phyloP scores from a whole-genome alignment of 352 stramenopile genomes.

The Globisporangium solare region DNA sequence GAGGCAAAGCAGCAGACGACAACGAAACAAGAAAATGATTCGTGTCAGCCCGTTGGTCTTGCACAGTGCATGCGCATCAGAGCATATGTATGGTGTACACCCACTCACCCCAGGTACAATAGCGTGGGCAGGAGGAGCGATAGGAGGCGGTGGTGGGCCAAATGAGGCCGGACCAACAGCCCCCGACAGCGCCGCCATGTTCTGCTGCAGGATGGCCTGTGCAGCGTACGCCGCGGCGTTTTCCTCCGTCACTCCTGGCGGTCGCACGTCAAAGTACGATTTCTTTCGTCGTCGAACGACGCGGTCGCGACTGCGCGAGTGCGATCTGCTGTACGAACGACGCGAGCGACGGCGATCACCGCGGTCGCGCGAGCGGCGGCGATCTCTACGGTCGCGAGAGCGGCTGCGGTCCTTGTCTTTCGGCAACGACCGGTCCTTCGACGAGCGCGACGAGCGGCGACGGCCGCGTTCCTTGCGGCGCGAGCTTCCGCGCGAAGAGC shows the following conservation, averaged over 20 bases:
- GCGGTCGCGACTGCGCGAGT: slow-evolving; percentile 30
- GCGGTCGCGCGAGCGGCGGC: slow-evolving; percentile 31
- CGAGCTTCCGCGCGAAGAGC: slow-evolving; percentile 32
- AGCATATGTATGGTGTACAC: background rate
- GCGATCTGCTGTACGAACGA: slow-evolving; percentile 33
- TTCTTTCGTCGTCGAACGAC: slow-evolving; percentile 59
- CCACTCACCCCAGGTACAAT: slow-evolving; percentile 16
- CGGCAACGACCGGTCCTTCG: slow-evolving; percentile 10
- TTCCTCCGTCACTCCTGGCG: slow-evolving; percentile 75
- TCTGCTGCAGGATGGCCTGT: slow-evolving; percentile 83
- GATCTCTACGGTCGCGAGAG: slow-evolving; percentile 21
- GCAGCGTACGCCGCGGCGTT: slow-evolving; percentile 78
- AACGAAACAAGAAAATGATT: slow-evolving; percentile 34
- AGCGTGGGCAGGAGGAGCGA: slow-evolving; percentile 16
- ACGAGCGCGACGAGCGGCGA: slow-evolving; percentile 23
- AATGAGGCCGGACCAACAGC: slow-evolving; percentile 65
- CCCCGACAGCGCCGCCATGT: slow-evolving; percentile 64
- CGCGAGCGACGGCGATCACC: slow-evolving; percentile 25
- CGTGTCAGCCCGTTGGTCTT: slow-evolving; percentile 26
- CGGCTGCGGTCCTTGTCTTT: slow-evolving; percentile 12
- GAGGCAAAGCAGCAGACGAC: slow-evolving; percentile 36
- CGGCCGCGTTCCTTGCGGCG: slow-evolving; percentile 28
- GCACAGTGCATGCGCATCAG: slow-evolving; percentile 5
- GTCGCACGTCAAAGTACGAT: slow-evolving; percentile 82
- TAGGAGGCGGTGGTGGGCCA: slow-evolving; percentile 21